These are phyloP conservation scores for Fraxinus floribunda DNA, from an alignment of 305 asterid genomes.

Conservation along the genomic window DNA sequence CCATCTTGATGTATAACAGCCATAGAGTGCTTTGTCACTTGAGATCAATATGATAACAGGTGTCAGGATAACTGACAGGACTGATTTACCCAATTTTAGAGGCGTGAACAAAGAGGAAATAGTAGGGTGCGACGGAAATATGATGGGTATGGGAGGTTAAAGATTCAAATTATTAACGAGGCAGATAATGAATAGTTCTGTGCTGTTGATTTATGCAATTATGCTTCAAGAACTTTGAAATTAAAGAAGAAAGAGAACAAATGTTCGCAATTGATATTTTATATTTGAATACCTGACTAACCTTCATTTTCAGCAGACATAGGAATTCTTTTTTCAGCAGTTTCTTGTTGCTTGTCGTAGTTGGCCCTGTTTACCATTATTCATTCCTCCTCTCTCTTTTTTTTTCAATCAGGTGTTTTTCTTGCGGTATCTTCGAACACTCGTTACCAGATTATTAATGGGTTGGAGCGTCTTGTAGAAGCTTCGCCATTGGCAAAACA, in stretches of 20 bases:
- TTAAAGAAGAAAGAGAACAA: background rate
- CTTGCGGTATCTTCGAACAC: conserved; percentile 78
- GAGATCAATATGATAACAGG: background rate
- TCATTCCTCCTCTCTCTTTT: background rate
- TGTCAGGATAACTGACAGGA: background rate
- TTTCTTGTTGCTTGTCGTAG: background rate
- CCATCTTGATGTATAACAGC: background rate
- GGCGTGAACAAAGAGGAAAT: background rate
- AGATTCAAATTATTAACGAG: background rate
- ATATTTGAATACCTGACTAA: background rate
- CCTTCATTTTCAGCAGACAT: background rate
- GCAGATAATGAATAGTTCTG: background rate
- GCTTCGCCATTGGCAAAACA: conserved; percentile 61
- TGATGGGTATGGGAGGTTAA: background rate
- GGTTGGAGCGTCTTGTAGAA: conserved; percentile 65
- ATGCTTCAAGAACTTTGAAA: background rate
- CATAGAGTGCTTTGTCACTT: background rate
- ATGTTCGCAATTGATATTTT: background rate
- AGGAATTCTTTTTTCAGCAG: background rate
- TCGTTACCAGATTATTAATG: conserved; percentile 77
- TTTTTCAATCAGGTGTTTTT: conserved; percentile 50
- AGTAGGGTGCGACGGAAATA: background rate
- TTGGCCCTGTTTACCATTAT: background rate
- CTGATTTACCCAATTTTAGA: background rate
- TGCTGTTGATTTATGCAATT: background rate